Percentiles rank a stretch among this genome's conserved stretches.
Evolutionary conservation across 2,329 filamentous ascomycete species (phyloP).

Genomic region (Neonectria faginata): DNA sequence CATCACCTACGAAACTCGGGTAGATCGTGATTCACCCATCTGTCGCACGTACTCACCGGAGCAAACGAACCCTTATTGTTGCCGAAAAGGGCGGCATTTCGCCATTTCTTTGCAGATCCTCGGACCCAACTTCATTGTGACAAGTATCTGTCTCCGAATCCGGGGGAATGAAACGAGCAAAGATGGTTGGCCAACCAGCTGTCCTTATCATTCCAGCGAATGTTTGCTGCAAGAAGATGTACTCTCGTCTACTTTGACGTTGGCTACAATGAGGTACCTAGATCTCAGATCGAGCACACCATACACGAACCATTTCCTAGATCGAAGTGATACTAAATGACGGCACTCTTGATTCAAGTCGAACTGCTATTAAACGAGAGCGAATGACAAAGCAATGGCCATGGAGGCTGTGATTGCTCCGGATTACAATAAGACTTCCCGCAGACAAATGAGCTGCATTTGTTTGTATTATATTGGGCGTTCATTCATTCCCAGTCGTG

Average conservation of each 20-base stretch:
- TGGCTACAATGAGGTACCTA: not conserved
- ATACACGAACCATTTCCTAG: not conserved
- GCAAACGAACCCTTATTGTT: not conserved
- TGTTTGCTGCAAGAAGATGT: not conserved
- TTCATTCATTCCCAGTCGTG: not conserved
- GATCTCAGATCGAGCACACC: not conserved
- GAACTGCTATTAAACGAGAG: not conserved
- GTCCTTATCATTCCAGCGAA: not conserved
- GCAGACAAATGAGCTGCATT: not conserved
- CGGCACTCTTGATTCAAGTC: not conserved
- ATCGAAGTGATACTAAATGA: not conserved
- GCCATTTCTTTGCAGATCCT: not conserved
- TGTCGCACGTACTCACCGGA: not conserved
- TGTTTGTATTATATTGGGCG: not conserved
- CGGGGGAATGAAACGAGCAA: not conserved
- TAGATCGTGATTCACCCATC: not conserved
- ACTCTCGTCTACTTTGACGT: too few relatives aligned
- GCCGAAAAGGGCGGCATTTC: not conserved
- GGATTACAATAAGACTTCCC: not conserved
- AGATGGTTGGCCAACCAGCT: not conserved
- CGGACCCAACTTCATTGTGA: not conserved
- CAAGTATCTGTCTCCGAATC: not conserved
- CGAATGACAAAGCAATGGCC: not conserved
- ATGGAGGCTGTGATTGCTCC: not conserved
- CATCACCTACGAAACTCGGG: conserved; percentile 5